Base-by-base conservation (phyloP, 768 basidiomycete genomes). In the Jaapia argillacea region DNA sequence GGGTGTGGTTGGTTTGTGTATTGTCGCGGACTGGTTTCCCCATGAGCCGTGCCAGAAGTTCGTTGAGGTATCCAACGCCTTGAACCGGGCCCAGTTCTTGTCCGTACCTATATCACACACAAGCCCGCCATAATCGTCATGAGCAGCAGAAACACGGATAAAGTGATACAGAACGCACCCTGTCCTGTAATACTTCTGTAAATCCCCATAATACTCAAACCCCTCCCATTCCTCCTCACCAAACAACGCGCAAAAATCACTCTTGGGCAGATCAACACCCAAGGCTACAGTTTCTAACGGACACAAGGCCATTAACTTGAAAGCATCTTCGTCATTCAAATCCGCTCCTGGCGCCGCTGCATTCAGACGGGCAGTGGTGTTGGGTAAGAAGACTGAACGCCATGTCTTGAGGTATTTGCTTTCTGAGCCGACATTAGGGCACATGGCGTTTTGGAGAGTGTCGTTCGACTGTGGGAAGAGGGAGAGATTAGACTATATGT, bases 61-160 rank as follows among this genome's bases (percentile, higher is more conserved):
- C 90, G 57, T 90, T 91, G 54, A 86, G 68, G 57, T 85, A 94
- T 4, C 90, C 91, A 3, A 91, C 80, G 24, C 88, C 87, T 56
- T 87, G 85, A 5, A 88, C 77, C 4, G 67, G 79, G 2, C 88
- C 87, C 1, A 90, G 65, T 2, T 58, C 50, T 47, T 78, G 75
- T 3, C 87, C 86, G 46, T 85, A 74, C 18, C 83, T 85, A 46
- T 18, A 35, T 7, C 4, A 21, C 6, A 39, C 4, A 28, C 12
- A 35, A 47, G 39, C 41, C 14, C 16, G 16, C 26, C 2, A 24
- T 20, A 2, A 21, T n/a, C 24, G 16, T 14, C 2, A 22, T 25
- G 41, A 4, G 27, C 50, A 16, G 44, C 22, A 4, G 36, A 21
- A n/a, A 38, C 14, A 25, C 10, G 21, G 18, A 40, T 22, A 24